These are phyloP conservation scores for Hansenula lynferdii DNA, from an alignment of 1,139 yeast genomes.

Conservation along the genomic window DNA sequence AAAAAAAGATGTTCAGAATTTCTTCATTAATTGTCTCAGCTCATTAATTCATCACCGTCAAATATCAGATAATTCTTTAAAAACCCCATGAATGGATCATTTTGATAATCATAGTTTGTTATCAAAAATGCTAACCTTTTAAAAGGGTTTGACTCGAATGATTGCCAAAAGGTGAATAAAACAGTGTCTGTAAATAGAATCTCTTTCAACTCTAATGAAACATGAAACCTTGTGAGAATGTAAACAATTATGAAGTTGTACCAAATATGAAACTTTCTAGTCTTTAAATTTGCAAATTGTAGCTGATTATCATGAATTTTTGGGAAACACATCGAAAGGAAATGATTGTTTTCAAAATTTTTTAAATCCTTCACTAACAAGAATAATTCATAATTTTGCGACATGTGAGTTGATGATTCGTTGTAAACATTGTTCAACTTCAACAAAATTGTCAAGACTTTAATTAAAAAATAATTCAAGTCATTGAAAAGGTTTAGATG, in stretches of 20 bases:
- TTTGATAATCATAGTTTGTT: slow-evolving; percentile 7
- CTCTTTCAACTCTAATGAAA: slow-evolving; percentile 1
- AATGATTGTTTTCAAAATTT: slow-evolving; percentile 15
- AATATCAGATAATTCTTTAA: background rate
- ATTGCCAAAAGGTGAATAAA: slow-evolving; percentile 13
- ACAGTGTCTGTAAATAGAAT: slow-evolving; percentile 4
- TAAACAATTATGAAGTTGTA: slow-evolving; percentile 13
- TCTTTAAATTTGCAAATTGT: slow-evolving; percentile 10
- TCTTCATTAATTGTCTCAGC: too few species aligned
- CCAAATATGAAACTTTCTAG: slow-evolving; percentile 14
- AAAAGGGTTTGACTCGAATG: slow-evolving; percentile 7
- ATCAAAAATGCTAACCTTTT: slow-evolving; percentile 8
- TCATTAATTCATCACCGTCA: background rate
- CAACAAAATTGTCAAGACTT: slow-evolving; percentile 12
- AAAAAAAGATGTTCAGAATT: too few species aligned
- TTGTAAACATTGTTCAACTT: slow-evolving; percentile 15
- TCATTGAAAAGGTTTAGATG: slow-evolving; percentile 18
- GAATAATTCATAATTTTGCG: background rate
- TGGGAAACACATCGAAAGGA: slow-evolving; percentile 14
- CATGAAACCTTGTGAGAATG: slow-evolving; percentile 8
- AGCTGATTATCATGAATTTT: slow-evolving; percentile 4
- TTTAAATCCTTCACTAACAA: slow-evolving; percentile 10
- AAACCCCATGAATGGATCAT: slow-evolving; percentile 18
- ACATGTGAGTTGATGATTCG: slow-evolving; percentile 4
- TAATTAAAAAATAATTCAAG: slow-evolving; percentile 15